phyloP scores from a whole-genome alignment of 768 basidiomycete genomes.

The Lactifluus volemus region DNA sequence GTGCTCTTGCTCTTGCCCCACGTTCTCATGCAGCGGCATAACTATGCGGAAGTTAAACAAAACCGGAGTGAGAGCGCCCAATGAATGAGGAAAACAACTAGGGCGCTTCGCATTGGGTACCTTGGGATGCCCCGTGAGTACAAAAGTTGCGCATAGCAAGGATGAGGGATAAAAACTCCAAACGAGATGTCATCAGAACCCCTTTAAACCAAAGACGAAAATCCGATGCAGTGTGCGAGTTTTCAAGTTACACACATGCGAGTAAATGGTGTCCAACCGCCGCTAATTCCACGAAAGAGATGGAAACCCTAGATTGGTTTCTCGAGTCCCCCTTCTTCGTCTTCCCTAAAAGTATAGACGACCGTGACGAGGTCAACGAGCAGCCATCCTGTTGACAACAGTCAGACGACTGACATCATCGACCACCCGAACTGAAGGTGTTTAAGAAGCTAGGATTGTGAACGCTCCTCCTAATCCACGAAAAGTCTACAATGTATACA shows the following conservation, averaged over 20 bases:
- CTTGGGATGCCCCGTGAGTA: not conserved
- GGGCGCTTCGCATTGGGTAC: not conserved
- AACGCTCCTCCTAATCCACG: too few relatives aligned
- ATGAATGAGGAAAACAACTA: not conserved
- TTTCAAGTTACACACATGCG: too few relatives aligned
- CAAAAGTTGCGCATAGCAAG: not conserved
- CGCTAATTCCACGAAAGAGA: too few relatives aligned
- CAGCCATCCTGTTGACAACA: too few relatives aligned
- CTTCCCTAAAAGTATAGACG: too few relatives aligned
- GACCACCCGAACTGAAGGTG: too few relatives aligned
- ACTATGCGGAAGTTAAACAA: not conserved
- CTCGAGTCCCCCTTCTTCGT: too few relatives aligned
- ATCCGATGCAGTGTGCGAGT: not conserved
- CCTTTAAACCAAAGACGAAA: not conserved
- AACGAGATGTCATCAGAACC: not conserved
- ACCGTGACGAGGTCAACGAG: too few relatives aligned
- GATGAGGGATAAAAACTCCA: not conserved
- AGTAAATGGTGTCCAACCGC: not conserved
- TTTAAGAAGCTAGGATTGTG: too few relatives aligned
- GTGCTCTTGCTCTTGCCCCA: not conserved
- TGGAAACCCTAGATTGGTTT: too few relatives aligned
- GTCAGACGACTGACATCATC: too few relatives aligned
- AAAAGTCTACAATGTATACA: too few relatives aligned
- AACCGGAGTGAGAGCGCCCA: not conserved
- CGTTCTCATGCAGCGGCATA: not conserved